These are phyloP conservation scores for Crassisporium funariophilum DNA, from an alignment of 768 basidiomycete species.

Conservation along the genomic window DNA sequence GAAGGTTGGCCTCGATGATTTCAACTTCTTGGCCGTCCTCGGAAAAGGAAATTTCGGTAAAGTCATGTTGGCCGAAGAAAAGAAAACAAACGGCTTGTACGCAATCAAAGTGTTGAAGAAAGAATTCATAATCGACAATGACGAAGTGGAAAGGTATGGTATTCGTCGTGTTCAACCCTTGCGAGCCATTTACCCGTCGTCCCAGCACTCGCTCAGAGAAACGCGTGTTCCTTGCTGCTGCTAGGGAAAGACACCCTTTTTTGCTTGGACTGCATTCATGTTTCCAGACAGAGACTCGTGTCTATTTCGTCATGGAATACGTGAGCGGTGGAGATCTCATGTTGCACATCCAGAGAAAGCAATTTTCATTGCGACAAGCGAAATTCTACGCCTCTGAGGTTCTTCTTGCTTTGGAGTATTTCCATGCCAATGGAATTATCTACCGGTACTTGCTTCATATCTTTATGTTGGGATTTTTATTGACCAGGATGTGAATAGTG, in stretches of 20 bases:
- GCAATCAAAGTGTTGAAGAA: constrained; percentile 99
- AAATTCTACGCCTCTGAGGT: constrained; percentile 99
- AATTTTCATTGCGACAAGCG: constrained; percentile 97
- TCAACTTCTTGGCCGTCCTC: constrained; percentile 97
- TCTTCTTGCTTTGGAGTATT: constrained; percentile 93
- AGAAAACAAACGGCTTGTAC: constrained; percentile 82
- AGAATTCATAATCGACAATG: constrained; percentile 99
- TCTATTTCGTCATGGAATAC: constrained; percentile 99
- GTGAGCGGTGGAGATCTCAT: constrained; percentile 98
- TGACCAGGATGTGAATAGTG: constrained; percentile 49
- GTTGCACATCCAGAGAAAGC: constrained; percentile 98
- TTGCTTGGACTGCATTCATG: constrained; percentile 95
- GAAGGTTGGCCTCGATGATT: constrained; percentile 96
- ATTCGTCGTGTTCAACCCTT: background rate
- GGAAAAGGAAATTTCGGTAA: constrained; percentile 99
- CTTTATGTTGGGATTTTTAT: background rate
- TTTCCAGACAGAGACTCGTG: constrained; percentile 99
- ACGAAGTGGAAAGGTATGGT: constrained; percentile 95
- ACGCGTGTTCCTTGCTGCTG: constrained; percentile 96
- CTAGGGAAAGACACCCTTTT: constrained; percentile 96
- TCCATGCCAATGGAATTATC: constrained; percentile 98
- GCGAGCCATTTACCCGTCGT: constrained; percentile 1
- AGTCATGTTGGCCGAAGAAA: constrained; percentile 99
- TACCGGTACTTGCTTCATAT: constrained; percentile 63
- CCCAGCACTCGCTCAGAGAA: constrained; percentile 96